A percentile compares a stretch with the other conserved stretches of the same genome.
phyloP scores from a whole-genome alignment of 495 filamentous ascomycete species.

The Hypomontagnella monticulosa region DNA sequence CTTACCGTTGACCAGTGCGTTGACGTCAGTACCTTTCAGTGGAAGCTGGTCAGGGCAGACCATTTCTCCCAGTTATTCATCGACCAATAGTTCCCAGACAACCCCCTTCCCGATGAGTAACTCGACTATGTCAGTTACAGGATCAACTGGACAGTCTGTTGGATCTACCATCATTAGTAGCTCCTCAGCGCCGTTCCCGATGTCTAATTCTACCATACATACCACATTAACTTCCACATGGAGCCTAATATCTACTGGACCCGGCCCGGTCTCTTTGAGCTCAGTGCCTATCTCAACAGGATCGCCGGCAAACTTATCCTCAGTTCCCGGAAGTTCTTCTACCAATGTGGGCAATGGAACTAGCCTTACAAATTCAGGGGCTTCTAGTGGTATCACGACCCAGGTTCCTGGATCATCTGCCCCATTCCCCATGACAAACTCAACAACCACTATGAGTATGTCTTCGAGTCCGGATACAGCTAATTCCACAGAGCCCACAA shows the following conservation, averaged over 20 bases:
- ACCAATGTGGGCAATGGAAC: not conserved
- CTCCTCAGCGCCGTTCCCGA: slow-evolving; percentile 33
- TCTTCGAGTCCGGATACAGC: not conserved
- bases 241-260: slow-evolving; percentile 24
- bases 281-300: slow-evolving; percentile 2
- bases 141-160: slow-evolving; percentile 17
- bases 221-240: slow-evolving; percentile 18
- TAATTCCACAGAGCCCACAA: slow-evolving; percentile 8
- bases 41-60: not conserved
- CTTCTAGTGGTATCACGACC: slow-evolving; percentile 6
- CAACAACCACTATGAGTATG: slow-evolving; percentile 11
- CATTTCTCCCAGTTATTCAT: not conserved
- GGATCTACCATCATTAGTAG: not conserved
- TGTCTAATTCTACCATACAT: slow-evolving; percentile 34
- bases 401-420: slow-evolving; percentile 11
- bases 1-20: not conserved
- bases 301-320: slow-evolving; percentile 12
- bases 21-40: not conserved
- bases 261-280: slow-evolving; percentile 23
- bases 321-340: slow-evolving; percentile 2
- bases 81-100: slow-evolving; percentile 16
- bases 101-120: slow-evolving; percentile 31
- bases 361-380: slow-evolving; percentile 9
- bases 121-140: slow-evolving; percentile 8
- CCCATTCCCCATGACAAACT: slow-evolving; percentile 43